These are phyloP conservation scores for Plasmopara muralis DNA, from an alignment of 352 stramenopile species.

Conservation along the genomic window DNA sequence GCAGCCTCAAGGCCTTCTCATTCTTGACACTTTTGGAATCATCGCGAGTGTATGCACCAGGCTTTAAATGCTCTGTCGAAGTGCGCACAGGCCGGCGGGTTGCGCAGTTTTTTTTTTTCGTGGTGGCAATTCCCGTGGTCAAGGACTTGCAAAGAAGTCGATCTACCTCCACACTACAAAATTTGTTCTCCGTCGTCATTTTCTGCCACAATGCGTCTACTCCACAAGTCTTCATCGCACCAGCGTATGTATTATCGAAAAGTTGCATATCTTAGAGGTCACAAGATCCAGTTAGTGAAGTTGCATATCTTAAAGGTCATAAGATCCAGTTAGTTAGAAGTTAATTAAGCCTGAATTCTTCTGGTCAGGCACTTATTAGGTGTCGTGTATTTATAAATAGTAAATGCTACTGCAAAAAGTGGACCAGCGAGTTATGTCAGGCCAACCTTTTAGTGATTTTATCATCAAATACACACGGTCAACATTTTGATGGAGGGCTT, in stretches of 20 bases:
- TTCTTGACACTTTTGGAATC: conserved; percentile 2
- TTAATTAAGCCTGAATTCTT: no score
- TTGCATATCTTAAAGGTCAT: neutral
- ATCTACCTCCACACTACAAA: conserved; percentile 18
- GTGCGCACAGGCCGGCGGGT: conserved; percentile 1
- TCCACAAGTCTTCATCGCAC: conserved; percentile 17
- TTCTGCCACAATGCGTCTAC: conserved; percentile 47
- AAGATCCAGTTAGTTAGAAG: no score
- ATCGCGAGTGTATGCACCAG: neutral
- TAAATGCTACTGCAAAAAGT: no score
- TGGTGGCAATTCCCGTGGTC: conserved; percentile 2
- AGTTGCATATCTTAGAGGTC: neutral
- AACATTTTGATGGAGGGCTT: no score
- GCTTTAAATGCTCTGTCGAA: conserved; percentile 3
- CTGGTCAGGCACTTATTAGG: no score
- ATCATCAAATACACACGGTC: no score
- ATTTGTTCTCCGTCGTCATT: conserved; percentile 32
- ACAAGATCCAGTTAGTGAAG: no score
- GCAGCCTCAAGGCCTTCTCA: conserved; percentile 30
- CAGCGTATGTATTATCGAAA: neutral
- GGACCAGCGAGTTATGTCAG: no score
- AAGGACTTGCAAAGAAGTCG: conserved; percentile 40
- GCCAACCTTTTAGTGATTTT: no score
- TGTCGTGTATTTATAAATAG: no score
- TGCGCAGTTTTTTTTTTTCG: conserved; percentile 5